A percentile compares a stretch with the other conserved stretches of the same genome.
Evolutionary conservation across 2,329 filamentous ascomycete genomes (phyloP).

Genomic region (Colletotrichum sp.): DNA sequence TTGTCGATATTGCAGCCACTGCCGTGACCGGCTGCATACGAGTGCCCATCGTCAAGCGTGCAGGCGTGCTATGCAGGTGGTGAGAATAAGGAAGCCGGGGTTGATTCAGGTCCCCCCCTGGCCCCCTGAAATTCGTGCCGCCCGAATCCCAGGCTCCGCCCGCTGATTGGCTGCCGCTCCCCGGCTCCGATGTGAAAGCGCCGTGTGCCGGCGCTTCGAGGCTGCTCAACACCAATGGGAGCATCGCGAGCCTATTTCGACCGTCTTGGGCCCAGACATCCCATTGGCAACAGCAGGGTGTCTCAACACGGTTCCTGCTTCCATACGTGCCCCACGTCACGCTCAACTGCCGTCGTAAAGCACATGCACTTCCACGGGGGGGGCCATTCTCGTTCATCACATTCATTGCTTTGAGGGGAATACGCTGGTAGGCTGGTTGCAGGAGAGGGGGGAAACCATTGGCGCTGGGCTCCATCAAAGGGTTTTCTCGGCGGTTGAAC

Average conservation of each 20-base stretch:
- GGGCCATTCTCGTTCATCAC: background rate
- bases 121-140: constrained; percentile 10
- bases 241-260: constrained; percentile 9
- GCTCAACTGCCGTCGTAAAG: constrained; percentile 4
- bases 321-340: background rate
- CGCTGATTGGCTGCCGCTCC: constrained; percentile 16
- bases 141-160: background rate
- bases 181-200: constrained; percentile 22
- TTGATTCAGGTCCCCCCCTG: background rate
- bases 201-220: constrained; percentile 24
- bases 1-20: constrained; percentile 9
- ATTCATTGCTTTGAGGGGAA: background rate
- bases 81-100: background rate
- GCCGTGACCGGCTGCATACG: background rate
- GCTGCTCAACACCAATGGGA: constrained; percentile 18
- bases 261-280: background rate
- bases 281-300: background rate
- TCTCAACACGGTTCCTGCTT: constrained; percentile 12
- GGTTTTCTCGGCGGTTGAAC: background rate
- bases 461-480: background rate
- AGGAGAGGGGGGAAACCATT: background rate
- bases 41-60: background rate
- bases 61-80: background rate
- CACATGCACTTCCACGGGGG: background rate
- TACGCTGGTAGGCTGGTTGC: background rate